Conservation (phyloP, 176 grass and related monocot genomes). For the bread wheat (Triticum aestivum) region IWGSC_CS_RefSeq_v2.1 NC_057799.1:16966480-16966979, state of each 20-base stretch:
- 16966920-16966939: no score
- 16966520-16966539: neutral
- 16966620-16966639: neutral
- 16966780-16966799: neutral
- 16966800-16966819: neutral
- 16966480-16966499: neutral
- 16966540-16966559: no score
- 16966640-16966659: no score
- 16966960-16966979: no score
- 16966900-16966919: no score
- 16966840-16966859: no score
- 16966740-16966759: neutral
- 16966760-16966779: neutral
- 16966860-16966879: no score
- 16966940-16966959: no score
- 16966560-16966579: neutral
- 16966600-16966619: neutral
- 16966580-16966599: neutral
- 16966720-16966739: neutral
- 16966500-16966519: neutral
- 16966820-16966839: neutral
- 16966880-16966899: no score
- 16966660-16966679: no score
- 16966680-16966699: neutral
- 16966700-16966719: neutral